Base-by-base conservation (phyloP, 2,329 filamentous ascomycete species). In the Teratosphaeria epicoccoides region DNA sequence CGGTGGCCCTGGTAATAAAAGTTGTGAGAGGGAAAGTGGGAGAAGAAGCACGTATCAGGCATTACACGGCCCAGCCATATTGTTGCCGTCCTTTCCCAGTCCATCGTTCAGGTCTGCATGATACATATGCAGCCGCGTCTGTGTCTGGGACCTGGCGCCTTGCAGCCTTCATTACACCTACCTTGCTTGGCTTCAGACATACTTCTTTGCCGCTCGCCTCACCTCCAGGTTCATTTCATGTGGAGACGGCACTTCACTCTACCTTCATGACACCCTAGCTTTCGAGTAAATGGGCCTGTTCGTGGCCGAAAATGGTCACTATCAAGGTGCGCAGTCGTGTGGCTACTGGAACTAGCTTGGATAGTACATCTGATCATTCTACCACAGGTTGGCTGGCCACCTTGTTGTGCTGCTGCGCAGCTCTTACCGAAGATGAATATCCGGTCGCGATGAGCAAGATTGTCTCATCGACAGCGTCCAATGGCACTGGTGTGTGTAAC, bases 341-440 rank as follows among this genome's bases (percentile, higher is more conserved):
- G 44, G 6, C 44, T 9, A 37, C 10, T 24, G 40, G 17, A 2
- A 24, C 12, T 2, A 14, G 44, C 14, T 46, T 3, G 4, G 25
- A 20, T 17, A 12, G 17, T 17, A 14, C 5, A 7, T 40, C 33
- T 40, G n/a, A 40, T 17, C n/a, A 40, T 20, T 22, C 6, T 44
- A 22, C 10, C 20, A 24, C 44, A 28, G 44, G 25, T 46, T 64
- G 63, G 63, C 63, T 64, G 63, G 63, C 63, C 62, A 57, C 62
- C 58, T 60, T 66, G 47, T 52, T 66, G 24, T 65, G 63, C 57
- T 66, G 63, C 60, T 63, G 61, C 46, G 60, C 60, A 46, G 61
- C 61, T 24, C 53, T 64, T 11, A 57, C 51, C 20, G 63, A 64
- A 26, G 63, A 66, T 33, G 63, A 65, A 48, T 50, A 57, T 46